These are phyloP conservation scores for Aspergillus mulundensis DNA, from an alignment of 495 filamentous ascomycete genomes.

Conservation along the genomic window DNA sequence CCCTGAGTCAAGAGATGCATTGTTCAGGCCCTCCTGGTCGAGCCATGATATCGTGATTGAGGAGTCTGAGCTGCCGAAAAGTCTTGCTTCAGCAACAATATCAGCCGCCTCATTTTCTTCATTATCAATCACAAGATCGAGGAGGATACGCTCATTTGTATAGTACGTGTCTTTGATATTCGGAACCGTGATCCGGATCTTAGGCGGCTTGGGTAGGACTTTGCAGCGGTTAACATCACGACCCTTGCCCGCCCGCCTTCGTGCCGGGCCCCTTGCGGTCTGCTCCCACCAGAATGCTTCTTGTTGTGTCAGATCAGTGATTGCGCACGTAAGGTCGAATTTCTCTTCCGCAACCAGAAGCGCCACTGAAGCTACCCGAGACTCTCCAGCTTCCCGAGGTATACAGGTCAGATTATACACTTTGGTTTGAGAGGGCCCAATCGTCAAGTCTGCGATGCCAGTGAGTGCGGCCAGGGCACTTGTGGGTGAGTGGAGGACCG, in stretches of 20 bases:
- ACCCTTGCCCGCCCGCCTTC: slow-evolving; percentile 38
- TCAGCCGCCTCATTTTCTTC: slow-evolving; percentile 77
- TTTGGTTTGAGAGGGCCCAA: slow-evolving; percentile 64
- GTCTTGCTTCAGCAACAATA: slow-evolving; percentile 60
- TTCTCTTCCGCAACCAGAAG: slow-evolving; percentile 57
- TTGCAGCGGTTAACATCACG: slow-evolving; percentile 46
- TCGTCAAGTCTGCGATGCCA: slow-evolving; percentile 61
- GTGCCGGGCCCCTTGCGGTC: slow-evolving; percentile 31
- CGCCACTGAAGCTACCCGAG: slow-evolving; percentile 59
- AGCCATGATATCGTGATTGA: slow-evolving; percentile 47
- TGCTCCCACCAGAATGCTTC: slow-evolving; percentile 54
- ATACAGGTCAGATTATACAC: slow-evolving; percentile 68
- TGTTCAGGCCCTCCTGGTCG: slow-evolving; percentile 27
- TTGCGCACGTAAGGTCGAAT: slow-evolving; percentile 65
- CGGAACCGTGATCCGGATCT: slow-evolving; percentile 68
- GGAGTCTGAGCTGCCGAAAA: slow-evolving; percentile 58
- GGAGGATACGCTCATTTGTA: slow-evolving; percentile 65
- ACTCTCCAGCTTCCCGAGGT: slow-evolving; percentile 76
- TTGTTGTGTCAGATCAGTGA: slow-evolving; percentile 45
- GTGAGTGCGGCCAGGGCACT: slow-evolving; percentile 36
- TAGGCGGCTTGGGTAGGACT: slow-evolving; percentile 85
- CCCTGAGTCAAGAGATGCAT: slow-evolving; percentile 18
- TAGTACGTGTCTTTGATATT: slow-evolving; percentile 70
- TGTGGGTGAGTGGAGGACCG: slow-evolving; percentile 38
- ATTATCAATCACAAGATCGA: slow-evolving; percentile 71